Evolutionary conservation across 2,329 filamentous ascomycete genomes (phyloP), one percentile per base, ranked within the genome.

Genomic region (Hymenoscyphus albidus): DNA sequence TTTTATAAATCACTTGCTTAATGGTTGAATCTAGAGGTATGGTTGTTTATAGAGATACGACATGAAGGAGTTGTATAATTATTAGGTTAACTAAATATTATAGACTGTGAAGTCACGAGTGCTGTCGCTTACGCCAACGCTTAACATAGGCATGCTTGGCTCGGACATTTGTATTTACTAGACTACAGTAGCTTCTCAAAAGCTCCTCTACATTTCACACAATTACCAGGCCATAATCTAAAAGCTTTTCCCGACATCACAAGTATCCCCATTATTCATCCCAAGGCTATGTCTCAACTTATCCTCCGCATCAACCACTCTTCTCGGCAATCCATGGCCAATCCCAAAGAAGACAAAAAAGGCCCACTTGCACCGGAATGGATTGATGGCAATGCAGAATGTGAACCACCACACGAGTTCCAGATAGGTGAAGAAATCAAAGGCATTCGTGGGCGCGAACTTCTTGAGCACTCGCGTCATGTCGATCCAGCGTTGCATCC

Each of bases 301-400:
- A 70, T 88, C 84, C 77, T 96, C 92, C 16, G 83, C 78, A 68
- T 84, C 79, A 0, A 94, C 87, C 32, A 95, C 80, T 14, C 78
- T 80, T 75, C 84, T 81, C 0, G 92, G 92, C 58, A 95, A 74
- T 22, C 80, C 80, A 55, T 84, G 81, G 0, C 90, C 91, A 38
- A 94, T 75, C 0, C 92, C 92, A 65, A 89, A 89, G 71, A 96
- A 88, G 16, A 96, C 91, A 74, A 96, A 96, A 0, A 88, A 74
- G 0, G 88, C 90, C 92, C 92, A 96, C 79, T 96, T 96, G 91
- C 92, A 96, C 9, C 92, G 80, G 76, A 96, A 96, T 0, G 92
- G 92, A 73, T 96, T 96, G 71, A 95, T 83, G 4, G 83, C 79
- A 54, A 94, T 86, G 64, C 89, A 89, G 73, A 95, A 96, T 5